These are phyloP conservation scores for Rosa multiflora DNA, from an alignment of 306 rosid species.

Conservation along the genomic window DNA sequence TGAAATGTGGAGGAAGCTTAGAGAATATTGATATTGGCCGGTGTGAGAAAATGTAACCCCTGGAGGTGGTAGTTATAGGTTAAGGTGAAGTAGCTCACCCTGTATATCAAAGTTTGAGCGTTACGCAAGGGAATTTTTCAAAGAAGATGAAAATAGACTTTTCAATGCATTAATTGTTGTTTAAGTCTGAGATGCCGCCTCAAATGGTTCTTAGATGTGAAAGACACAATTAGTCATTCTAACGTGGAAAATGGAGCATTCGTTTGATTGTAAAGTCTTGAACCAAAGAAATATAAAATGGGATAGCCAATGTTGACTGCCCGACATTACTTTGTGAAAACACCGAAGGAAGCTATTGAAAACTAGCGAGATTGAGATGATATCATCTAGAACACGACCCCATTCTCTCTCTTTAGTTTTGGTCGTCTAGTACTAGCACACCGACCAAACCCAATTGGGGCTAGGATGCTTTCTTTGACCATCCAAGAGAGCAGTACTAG, in stretches of 20 bases:
- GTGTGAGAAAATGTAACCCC: too few species aligned
- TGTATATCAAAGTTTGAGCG: background rate
- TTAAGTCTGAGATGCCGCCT: background rate
- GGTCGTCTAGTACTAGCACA: background rate
- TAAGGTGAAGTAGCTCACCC: background rate
- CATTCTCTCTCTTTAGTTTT: background rate
- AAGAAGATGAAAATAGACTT: background rate
- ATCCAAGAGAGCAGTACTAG: background rate
- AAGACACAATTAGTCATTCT: background rate
- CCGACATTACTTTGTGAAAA: too few species aligned
- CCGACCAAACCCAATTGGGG: background rate
- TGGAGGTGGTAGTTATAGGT: constrained; percentile 12
- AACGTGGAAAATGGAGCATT: background rate
- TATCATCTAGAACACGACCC: background rate
- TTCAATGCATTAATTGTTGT: background rate
- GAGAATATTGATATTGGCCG: background rate
- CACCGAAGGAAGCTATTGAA: too few species aligned
- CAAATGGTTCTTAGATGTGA: background rate
- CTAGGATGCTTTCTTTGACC: background rate
- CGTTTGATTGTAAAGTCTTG: background rate
- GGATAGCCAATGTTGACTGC: background rate
- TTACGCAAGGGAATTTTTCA: background rate
- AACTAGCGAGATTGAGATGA: background rate
- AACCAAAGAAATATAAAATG: background rate
- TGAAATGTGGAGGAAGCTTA: background rate